These are phyloP conservation scores for Bothriochloa decipiens DNA, from an alignment of 176 grass and related monocot genomes.

Conservation along the genomic window DNA sequence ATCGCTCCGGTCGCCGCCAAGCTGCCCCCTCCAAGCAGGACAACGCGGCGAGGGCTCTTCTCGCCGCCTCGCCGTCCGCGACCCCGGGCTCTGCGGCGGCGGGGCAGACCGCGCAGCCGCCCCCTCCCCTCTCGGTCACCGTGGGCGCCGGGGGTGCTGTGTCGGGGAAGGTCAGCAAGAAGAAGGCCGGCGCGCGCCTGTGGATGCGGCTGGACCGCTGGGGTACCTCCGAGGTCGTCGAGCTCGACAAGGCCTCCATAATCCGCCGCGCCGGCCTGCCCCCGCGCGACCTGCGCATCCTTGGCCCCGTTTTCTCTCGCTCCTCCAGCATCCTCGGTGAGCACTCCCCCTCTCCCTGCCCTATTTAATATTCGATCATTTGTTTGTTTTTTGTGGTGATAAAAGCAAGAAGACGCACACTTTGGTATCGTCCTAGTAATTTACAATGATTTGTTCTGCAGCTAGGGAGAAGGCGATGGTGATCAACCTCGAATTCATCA, in stretches of 20 bases:
- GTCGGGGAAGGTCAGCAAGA: conserved; percentile 63
- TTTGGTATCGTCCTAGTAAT: not conserved
- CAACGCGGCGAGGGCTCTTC: conserved; percentile 27
- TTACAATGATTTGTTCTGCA: conserved; percentile 46
- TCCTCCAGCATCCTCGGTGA: conserved; percentile 96
- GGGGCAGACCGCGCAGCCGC: not conserved
- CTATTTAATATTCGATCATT: not conserved
- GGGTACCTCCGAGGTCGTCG: conserved; percentile 77
- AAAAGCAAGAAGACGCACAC: not conserved
- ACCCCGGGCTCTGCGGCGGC: not conserved
- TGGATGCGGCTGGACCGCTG: conserved; percentile 85
- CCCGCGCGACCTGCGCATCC: conserved; percentile 76
- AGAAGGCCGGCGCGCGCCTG: conserved; percentile 71
- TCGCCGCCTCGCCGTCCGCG: conserved; percentile 16
- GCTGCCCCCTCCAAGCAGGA: conserved; percentile 49
- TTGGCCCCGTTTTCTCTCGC: conserved; percentile 92
- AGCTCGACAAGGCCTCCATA: conserved; percentile 85
- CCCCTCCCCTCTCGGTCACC: conserved; percentile 6
- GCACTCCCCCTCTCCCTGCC: not conserved
- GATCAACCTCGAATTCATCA: conserved; percentile 92
- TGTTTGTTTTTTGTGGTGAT: not conserved
- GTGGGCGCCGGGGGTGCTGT: not conserved
- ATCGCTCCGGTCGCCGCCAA: conserved; percentile 41
- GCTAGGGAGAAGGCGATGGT: conserved; percentile 96
- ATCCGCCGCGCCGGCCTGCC: conserved; percentile 73